Percentiles rank a stretch among this genome's conserved stretches.
phyloP scores from a whole-genome alignment of 2,329 filamentous ascomycete genomes.

The Huntiella decipiens region DNA sequence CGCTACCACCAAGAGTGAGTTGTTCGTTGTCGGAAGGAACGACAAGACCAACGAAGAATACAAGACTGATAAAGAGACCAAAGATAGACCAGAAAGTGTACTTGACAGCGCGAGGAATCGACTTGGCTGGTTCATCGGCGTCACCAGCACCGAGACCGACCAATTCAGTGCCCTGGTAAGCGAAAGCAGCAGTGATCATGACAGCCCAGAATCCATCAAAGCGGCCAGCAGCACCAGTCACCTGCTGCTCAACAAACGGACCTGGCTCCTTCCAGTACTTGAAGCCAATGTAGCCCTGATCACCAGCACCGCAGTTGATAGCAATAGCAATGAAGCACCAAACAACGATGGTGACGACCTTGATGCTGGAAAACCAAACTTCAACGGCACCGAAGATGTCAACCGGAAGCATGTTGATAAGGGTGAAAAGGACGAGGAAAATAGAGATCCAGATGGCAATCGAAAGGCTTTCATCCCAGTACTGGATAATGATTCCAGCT shows the following conservation, averaged over 20 bases:
- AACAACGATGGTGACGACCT: constrained; percentile 54
- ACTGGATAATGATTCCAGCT: constrained; percentile 56
- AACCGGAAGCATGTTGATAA: constrained; percentile 52
- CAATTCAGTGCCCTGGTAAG: constrained; percentile 55
- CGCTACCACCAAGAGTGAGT: constrained; percentile 31
- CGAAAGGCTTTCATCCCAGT: constrained; percentile 43
- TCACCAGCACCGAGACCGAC: constrained; percentile 66
- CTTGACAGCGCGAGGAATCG: constrained; percentile 52
- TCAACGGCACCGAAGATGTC: constrained; percentile 59
- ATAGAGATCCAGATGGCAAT: constrained; percentile 55
- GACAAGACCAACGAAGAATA: constrained; percentile 54
- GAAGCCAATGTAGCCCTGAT: constrained; percentile 56
- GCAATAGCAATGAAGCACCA: constrained; percentile 63
- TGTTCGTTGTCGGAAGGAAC: constrained; percentile 41
- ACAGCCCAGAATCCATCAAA: constrained; percentile 54
- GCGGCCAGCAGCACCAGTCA: constrained; percentile 33
- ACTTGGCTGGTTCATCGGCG: constrained; percentile 51
- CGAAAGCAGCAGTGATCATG: constrained; percentile 49
- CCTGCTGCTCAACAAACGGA: constrained; percentile 43
- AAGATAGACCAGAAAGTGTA: constrained; percentile 62
- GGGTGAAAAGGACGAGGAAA: constrained; percentile 53
- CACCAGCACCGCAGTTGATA: constrained; percentile 51
- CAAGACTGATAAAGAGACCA: constrained; percentile 42
- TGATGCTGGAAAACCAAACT: constrained; percentile 61
- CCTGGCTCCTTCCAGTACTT: constrained; percentile 51